phyloP scores from a whole-genome alignment of 768 basidiomycete species.

The Tubosaeta sp. region DNA sequence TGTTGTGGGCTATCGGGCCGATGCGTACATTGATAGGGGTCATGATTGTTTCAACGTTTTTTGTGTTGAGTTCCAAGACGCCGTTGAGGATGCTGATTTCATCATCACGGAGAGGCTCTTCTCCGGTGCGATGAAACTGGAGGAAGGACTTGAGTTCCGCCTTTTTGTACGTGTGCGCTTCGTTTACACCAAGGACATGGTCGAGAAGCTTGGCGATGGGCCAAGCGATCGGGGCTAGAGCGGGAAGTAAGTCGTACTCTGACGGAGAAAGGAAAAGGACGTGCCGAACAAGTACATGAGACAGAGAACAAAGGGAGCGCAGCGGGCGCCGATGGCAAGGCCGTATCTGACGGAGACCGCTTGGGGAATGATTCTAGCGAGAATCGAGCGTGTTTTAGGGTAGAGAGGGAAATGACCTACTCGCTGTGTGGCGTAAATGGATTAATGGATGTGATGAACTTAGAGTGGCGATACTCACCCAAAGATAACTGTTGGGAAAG shows the following conservation, averaged over 20 bases:
- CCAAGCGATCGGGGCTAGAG: constrained; percentile 73
- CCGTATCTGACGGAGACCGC: constrained; percentile 77
- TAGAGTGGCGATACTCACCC: constrained; percentile 46
- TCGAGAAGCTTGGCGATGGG: constrained; percentile 74
- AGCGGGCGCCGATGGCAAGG: constrained; percentile 72
- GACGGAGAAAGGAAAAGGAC: constrained; percentile 2
- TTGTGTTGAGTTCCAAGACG: constrained; percentile 72
- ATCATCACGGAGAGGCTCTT: constrained; percentile 73
- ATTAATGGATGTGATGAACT: background rate
- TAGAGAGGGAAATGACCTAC: constrained; percentile 22
- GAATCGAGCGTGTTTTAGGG: background rate
- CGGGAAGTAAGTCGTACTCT: background rate
- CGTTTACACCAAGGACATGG: constrained; percentile 68
- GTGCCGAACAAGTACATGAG: constrained; percentile 64
- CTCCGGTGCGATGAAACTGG: constrained; percentile 72
- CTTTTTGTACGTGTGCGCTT: constrained; percentile 76
- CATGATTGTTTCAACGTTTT: constrained; percentile 77
- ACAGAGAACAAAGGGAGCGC: constrained; percentile 67
- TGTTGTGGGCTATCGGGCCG: background rate
- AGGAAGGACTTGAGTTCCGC: constrained; percentile 77
- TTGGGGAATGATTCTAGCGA: constrained; percentile 59
- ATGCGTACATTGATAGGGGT: constrained; percentile 63
- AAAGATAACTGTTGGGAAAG: constrained; percentile 59
- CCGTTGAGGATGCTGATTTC: constrained; percentile 81
- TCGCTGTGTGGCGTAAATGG: constrained; percentile 4